phyloP scores from a whole-genome alignment of 306 rosid species.

The Cucurbita maxima region DNA sequence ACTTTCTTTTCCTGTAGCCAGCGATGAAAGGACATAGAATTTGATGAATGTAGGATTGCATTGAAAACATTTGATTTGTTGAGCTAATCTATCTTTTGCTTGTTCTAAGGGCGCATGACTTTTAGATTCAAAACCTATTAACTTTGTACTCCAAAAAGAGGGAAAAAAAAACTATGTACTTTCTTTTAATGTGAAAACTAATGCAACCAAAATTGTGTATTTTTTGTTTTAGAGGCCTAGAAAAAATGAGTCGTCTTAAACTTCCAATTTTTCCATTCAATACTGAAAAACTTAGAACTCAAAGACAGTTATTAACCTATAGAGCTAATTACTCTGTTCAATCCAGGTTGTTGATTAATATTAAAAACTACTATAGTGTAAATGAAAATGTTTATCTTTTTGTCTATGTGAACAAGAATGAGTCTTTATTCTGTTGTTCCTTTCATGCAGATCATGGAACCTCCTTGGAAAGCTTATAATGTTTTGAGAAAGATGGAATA shows the following conservation, averaged over 20 bases:
- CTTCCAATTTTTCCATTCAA: not conserved
- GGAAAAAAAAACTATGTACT: not conserved
- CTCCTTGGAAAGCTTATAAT: slow-evolving; percentile 84
- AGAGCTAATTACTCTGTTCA: not conserved
- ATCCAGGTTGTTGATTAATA: not conserved
- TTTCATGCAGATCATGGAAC: slow-evolving; percentile 78
- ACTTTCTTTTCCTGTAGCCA: not conserved
- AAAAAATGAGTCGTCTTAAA: not conserved
- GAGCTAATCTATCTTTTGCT: not conserved
- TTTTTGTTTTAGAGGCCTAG: not conserved
- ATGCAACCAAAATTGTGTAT: not conserved
- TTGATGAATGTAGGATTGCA: not conserved
- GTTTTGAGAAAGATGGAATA: slow-evolving; percentile 79
- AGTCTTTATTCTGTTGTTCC: slow-evolving; percentile 6
- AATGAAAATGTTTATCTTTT: not conserved
- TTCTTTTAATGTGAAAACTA: not conserved
- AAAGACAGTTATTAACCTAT: not conserved
- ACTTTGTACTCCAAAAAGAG: not conserved
- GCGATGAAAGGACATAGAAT: not conserved
- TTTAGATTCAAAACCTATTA: not conserved
- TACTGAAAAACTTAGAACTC: not conserved
- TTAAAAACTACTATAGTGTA: not conserved
- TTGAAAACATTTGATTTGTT: not conserved
- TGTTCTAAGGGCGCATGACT: not conserved
- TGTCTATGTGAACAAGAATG: slow-evolving; percentile 6